Percentiles rank a stretch among this genome's conserved stretches.
Conservation (phyloP, 768 basidiomycete species). For the Paxillus rubicundulus region DNA sequence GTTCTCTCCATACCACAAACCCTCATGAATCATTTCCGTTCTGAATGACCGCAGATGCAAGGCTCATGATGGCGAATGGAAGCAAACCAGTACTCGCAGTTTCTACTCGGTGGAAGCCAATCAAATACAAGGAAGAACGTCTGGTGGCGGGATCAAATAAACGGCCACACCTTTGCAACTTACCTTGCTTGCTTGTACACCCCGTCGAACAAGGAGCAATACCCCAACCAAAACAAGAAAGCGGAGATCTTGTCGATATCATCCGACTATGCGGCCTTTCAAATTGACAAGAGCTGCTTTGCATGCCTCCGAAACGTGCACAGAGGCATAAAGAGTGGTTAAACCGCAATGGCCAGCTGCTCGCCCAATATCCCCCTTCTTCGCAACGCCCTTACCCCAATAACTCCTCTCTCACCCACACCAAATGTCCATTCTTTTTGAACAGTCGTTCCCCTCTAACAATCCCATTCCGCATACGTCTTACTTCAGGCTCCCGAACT, state of each 20-base stretch:
- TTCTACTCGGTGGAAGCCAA: slow-evolving; percentile 6
- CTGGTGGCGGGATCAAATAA: slow-evolving; percentile 4
- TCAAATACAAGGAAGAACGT: slow-evolving; percentile 12
- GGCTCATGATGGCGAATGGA: slow-evolving; percentile 4
- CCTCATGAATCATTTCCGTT: slow-evolving; percentile 10
- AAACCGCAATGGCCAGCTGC: slow-evolving; percentile 8
- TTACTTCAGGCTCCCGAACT: slow-evolving; percentile 23
- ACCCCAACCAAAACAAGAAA: slow-evolving; percentile 18
- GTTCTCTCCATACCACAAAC: background rate
- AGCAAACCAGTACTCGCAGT: background rate
- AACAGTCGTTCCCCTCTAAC: slow-evolving; percentile 10
- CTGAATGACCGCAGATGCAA: slow-evolving; percentile 1
- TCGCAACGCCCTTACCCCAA: background rate
- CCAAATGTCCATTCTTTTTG: slow-evolving; percentile 21
- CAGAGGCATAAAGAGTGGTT: slow-evolving; percentile 11
- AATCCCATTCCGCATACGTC: slow-evolving; percentile 5
- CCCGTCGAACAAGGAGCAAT: slow-evolving; percentile 11
- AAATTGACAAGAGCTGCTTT: slow-evolving; percentile 11
- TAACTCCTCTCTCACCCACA: background rate
- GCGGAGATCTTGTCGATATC: slow-evolving; percentile 21
- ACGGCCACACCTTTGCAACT: slow-evolving; percentile 13
- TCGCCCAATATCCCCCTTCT: slow-evolving; percentile 1
- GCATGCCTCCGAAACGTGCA: slow-evolving; percentile 29
- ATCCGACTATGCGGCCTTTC: slow-evolving; percentile 24
- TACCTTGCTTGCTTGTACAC: slow-evolving; percentile 1